Evolutionary conservation across 164 flowering plant species (phyloP), one percentile per base, ranked within the genome.

Genomic region (Litsea cubeba): DNA sequence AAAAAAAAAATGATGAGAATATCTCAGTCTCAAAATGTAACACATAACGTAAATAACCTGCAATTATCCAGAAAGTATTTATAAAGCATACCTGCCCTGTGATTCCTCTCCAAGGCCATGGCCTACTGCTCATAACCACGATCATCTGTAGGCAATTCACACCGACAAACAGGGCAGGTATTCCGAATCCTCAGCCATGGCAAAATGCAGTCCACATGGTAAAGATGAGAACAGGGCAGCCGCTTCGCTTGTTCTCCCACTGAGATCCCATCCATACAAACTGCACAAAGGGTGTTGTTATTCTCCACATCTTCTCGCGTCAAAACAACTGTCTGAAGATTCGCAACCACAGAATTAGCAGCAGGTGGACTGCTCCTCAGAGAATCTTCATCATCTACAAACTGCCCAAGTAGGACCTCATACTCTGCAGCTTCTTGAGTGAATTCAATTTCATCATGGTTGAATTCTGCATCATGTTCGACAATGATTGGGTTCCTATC

Each of bases 91-190:
- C 66, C 77, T 69, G 30, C 50, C 71, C 76, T 67, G 77, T 32
- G 62, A 68, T 18, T 68, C 46, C 46, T 11, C 46, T 40, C 10
- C 11, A 40, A 40, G 46, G 46, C 10, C 46, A 40, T 75, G 49
- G 24, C 71, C 81, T 80, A 78, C 74, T 67, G 82, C 80, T 90
- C 93, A 75, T 90, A 85, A 51, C 83, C 92, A 5, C 84, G 76
- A 85, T 90, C 95, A 81, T 90, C 95, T 0, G 91, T 92, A 4
- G 93, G 94, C 81, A 92, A 81, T 79, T 92, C 92, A 72, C 76
- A 82, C 64, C 97, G 85, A 79, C 98, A 94, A 76, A 92, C 89
- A 3, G 97, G 98, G 74, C 97, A 94, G 0, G 96, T 88, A 68
- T 87, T 92, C 66, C 92, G 77, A n/a, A 88, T 88, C 14, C 70